phyloP scores from a whole-genome alignment of 2,329 filamentous ascomycete genomes.

The Pestalotiopsis sp. region DNA sequence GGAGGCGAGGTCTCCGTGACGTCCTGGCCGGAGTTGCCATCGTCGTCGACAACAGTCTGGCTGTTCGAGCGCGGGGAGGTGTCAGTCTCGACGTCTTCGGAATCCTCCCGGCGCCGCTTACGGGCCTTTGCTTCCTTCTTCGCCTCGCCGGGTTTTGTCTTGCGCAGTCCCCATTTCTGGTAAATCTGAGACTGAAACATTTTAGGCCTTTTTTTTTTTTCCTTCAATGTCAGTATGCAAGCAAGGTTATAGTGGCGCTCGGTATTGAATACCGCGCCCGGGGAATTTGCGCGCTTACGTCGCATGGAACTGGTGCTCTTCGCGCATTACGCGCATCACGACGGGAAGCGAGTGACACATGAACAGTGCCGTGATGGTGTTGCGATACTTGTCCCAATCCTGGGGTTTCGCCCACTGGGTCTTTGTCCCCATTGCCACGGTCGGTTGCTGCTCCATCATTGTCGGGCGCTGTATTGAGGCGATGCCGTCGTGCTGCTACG shows the following conservation, averaged over 20 bases:
- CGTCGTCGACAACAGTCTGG: neutral
- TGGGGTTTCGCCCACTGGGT: constrained; percentile 13
- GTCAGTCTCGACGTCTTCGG: constrained; percentile 6
- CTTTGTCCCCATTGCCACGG: neutral
- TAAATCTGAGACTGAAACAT: constrained; percentile 16
- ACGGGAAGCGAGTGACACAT: constrained; percentile 14
- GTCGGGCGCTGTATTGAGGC: neutral
- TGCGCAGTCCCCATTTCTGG: constrained; percentile 15
- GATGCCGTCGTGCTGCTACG: neutral
- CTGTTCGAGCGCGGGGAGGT: neutral
- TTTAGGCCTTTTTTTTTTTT: constrained; percentile 14
- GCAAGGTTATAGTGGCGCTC: too few species aligned
- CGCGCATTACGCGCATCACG: constrained; percentile 15
- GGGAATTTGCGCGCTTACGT: constrained; percentile 15
- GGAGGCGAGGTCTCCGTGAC: neutral
- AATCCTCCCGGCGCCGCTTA: constrained; percentile 8
- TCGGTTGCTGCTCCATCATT: neutral
- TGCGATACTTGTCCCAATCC: constrained; percentile 11
- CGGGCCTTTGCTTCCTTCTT: constrained; percentile 5
- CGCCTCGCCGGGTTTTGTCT: neutral
- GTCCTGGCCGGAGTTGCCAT: neutral
- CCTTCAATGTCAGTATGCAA: too few species aligned
- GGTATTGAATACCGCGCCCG: too few species aligned
- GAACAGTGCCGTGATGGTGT: constrained; percentile 14
- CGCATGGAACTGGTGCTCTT: constrained; percentile 14